Percentiles rank a stretch among this genome's conserved stretches.
These are phyloP conservation scores for Lyophyllum atratum DNA, from an alignment of 768 basidiomycete species.

Conservation along the genomic window DNA sequence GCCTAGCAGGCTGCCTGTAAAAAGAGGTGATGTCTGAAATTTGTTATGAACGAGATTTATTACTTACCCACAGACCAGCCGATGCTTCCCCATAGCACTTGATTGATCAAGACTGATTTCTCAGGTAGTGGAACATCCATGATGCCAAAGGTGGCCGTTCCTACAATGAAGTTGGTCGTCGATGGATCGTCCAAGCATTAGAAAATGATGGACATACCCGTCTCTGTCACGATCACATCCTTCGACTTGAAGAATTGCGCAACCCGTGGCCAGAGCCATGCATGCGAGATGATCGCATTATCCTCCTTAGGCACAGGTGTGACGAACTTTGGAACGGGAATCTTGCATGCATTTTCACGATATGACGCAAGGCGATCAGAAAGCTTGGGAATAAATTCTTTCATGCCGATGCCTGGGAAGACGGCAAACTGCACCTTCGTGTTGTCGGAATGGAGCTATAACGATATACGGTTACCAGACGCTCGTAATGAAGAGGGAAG, in stretches of 20 bases:
- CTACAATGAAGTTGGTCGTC: conserved; percentile 24
- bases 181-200: not conserved
- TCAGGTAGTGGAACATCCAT: conserved; percentile 78
- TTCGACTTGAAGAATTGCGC: conserved; percentile 67
- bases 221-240: conserved; percentile 87
- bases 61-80: conserved; percentile 80
- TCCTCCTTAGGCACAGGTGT: conserved; percentile 51
- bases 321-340: conserved; percentile 48
- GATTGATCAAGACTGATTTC: conserved; percentile 64
- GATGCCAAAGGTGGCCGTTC: conserved; percentile 85
- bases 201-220: conserved; percentile 45
- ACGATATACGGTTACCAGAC: not conserved
- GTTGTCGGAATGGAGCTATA: conserved; percentile 77
- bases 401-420: conserved; percentile 74
- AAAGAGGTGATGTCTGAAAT: not conserved
- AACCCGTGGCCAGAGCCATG: conserved; percentile 84
- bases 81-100: conserved; percentile 91
- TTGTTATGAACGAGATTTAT: not conserved
- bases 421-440: conserved; percentile 64
- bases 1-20: conserved; percentile 64
- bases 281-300: conserved; percentile 63
- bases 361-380: conserved; percentile 52
- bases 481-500: not conserved
- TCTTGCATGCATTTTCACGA: conserved; percentile 36
- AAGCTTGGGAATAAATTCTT: conserved; percentile 72